These are phyloP conservation scores for Ascoidea asiatica DNA, from an alignment of 805 yeast genomes.

Conservation along the genomic window DNA sequence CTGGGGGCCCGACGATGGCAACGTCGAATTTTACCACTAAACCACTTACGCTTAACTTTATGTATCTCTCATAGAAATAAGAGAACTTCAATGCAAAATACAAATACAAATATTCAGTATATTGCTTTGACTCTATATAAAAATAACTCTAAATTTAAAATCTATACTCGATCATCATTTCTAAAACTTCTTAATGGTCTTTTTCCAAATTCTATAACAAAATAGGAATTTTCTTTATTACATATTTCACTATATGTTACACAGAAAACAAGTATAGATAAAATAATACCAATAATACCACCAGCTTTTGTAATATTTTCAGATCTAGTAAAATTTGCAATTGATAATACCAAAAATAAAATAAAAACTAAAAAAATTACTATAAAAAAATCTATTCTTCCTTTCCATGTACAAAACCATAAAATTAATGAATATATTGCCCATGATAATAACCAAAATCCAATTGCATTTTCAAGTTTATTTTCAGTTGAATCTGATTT, in stretches of 20 bases:
- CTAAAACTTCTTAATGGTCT: neutral
- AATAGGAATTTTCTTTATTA: conserved; percentile 41
- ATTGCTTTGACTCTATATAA: too few relatives aligned
- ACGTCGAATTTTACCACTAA: too few relatives aligned
- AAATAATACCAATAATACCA: conserved; percentile 40
- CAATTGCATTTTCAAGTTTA: conserved; percentile 35
- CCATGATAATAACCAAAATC: conserved; percentile 52
- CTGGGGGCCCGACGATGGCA: too few relatives aligned
- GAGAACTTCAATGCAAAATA: too few relatives aligned
- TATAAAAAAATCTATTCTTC: conserved; percentile 49
- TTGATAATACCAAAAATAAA: conserved; percentile 41
- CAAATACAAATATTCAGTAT: too few relatives aligned
- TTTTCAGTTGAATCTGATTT: conserved; percentile 17
- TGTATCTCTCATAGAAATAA: too few relatives aligned
- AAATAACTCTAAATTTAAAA: too few relatives aligned
- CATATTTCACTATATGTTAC: conserved; percentile 49
- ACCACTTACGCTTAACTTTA: too few relatives aligned
- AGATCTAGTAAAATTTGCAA: conserved; percentile 33
- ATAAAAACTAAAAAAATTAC: conserved; percentile 38
- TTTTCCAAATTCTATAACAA: conserved; percentile 13
- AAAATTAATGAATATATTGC: conserved; percentile 43
- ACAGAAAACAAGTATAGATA: conserved; percentile 43
- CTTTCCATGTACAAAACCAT: conserved; percentile 40
- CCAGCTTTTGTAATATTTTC: conserved; percentile 30
- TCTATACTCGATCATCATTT: too few relatives aligned